Percentiles rank a stretch among this genome's conserved stretches.
phyloP scores from a whole-genome alignment of 2,329 filamentous ascomycete species.

The Fusarium irregulare region DNA sequence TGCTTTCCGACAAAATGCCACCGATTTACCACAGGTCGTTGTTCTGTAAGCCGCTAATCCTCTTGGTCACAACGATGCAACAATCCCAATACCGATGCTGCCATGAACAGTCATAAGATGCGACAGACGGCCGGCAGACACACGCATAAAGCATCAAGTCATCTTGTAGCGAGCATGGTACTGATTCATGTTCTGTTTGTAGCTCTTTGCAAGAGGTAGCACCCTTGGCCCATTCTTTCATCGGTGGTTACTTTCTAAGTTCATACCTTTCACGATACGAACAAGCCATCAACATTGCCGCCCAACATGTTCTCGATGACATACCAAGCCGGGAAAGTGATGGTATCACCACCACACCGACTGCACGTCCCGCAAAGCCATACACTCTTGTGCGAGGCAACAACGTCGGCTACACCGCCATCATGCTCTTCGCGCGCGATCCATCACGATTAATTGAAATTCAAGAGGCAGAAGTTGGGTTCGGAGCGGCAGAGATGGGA shows the following conservation, averaged over 20 bases:
- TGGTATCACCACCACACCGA: constrained; percentile 14
- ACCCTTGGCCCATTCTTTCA: constrained; percentile 84
- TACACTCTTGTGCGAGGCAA: constrained; percentile 78
- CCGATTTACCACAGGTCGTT: constrained; percentile 64
- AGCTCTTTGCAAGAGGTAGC: constrained; percentile 91
- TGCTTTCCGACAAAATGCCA: constrained; percentile 63
- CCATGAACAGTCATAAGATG: constrained; percentile 20
- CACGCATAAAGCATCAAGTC: constrained; percentile 10
- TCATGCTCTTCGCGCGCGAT: constrained; percentile 84
- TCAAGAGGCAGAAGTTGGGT: constrained; percentile 84
- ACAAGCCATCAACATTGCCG: constrained; percentile 76
- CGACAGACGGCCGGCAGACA: constrained; percentile 1
- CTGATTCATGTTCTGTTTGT: constrained; percentile 43
- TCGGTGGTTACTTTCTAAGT: constrained; percentile 81
- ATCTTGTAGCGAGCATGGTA: constrained; percentile 25
- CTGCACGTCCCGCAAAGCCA: constrained; percentile 49
- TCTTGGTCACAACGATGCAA: constrained; percentile 22
- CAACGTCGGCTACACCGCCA: constrained; percentile 88
- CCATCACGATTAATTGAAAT: constrained; percentile 70
- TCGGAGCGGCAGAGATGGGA: constrained; percentile 88
- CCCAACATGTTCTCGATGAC: constrained; percentile 27
- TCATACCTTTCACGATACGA: constrained; percentile 80
- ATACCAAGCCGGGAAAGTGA: constrained; percentile 13
- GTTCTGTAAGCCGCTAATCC: constrained; percentile 63
- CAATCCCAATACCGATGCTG: constrained; percentile 6